Evolutionary conservation across 768 basidiomycete species (phyloP).

Genomic region (Tremella fuciformis): DNA sequence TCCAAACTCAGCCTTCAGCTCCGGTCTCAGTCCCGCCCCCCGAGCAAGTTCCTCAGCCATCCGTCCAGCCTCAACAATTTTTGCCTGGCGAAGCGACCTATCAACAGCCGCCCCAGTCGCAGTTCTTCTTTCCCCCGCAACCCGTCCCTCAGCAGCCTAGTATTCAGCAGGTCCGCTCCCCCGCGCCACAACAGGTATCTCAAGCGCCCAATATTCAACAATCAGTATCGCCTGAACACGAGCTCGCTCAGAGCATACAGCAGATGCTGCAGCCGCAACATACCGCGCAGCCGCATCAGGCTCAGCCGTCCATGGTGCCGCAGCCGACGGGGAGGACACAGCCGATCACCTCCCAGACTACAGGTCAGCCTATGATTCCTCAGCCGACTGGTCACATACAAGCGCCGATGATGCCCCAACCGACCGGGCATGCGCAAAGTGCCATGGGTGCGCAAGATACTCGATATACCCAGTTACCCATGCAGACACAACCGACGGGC

Average conservation of each 20-base stretch:
- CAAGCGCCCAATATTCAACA: background rate
- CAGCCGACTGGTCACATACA: conserved; percentile 11
- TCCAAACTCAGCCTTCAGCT: conserved; percentile 1
- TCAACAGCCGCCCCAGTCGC: conserved; percentile 3
- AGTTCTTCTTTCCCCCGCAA: background rate
- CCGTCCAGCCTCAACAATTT: background rate
- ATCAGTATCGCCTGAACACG: background rate
- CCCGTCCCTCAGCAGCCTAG: conserved; percentile 11
- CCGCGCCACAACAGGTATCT: background rate
- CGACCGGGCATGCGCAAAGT: background rate
- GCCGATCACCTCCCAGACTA: background rate
- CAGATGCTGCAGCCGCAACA: background rate
- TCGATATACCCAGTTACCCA: background rate
- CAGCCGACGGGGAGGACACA: no score
- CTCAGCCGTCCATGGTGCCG: background rate
- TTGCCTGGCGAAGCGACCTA: no score
- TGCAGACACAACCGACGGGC: background rate
- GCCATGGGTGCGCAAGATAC: background rate
- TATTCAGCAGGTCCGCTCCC: conserved; percentile 5
- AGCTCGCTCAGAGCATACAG: background rate
- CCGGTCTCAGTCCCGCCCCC: background rate
- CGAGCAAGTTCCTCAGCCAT: background rate
- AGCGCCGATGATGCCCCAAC: background rate
- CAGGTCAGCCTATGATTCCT: background rate
- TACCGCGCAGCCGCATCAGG: conserved; percentile 11